Percentiles rank a stretch among this genome's conserved stretches.
Conservation (phyloP, 805 yeast genomes). For the Huiozyma sinensis region DNA sequence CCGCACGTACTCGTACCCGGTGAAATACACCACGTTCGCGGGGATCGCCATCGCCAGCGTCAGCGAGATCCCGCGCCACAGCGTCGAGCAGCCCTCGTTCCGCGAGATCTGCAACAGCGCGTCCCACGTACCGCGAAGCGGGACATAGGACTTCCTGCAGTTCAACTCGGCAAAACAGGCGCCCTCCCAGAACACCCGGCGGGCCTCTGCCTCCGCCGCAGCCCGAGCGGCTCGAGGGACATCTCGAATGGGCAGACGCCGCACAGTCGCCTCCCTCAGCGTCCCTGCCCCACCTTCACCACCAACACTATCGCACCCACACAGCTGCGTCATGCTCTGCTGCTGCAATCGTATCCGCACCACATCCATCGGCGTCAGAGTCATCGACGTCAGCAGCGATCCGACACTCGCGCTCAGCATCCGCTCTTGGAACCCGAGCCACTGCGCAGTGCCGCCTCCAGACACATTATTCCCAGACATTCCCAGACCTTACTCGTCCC, state of each 20-base stretch:
- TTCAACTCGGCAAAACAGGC: conserved; percentile 25
- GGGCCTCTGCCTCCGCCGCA: conserved; percentile 4
- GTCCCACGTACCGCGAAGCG: conserved; percentile 58
- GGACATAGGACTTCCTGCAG: conserved; percentile 22
- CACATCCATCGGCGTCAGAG: conserved; percentile 73
- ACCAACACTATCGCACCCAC: conserved; percentile 22
- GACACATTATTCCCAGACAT: no score
- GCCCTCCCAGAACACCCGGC: conserved; percentile 23
- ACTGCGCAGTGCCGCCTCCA: no score
- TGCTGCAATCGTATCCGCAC: conserved; percentile 69
- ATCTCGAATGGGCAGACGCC: not conserved
- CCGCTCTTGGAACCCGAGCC: conserved; percentile 32
- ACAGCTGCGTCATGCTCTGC: conserved; percentile 49
- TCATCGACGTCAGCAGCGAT: conserved; percentile 57
- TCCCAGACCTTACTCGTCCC: no score
- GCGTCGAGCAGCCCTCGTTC: conserved; percentile 63
- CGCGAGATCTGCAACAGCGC: conserved; percentile 57
- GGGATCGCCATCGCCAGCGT: conserved; percentile 87
- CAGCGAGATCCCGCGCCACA: conserved; percentile 84
- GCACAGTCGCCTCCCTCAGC: conserved; percentile 1
- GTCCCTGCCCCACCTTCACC: not conserved
- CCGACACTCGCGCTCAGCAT: conserved; percentile 77
- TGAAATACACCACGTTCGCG: conserved; percentile 83
- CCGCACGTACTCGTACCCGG: conserved; percentile 81
- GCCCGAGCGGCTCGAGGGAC: conserved; percentile 11